Evolutionary conservation across 768 basidiomycete genomes (phyloP).

Genomic region (Boletus tomentosulus): DNA sequence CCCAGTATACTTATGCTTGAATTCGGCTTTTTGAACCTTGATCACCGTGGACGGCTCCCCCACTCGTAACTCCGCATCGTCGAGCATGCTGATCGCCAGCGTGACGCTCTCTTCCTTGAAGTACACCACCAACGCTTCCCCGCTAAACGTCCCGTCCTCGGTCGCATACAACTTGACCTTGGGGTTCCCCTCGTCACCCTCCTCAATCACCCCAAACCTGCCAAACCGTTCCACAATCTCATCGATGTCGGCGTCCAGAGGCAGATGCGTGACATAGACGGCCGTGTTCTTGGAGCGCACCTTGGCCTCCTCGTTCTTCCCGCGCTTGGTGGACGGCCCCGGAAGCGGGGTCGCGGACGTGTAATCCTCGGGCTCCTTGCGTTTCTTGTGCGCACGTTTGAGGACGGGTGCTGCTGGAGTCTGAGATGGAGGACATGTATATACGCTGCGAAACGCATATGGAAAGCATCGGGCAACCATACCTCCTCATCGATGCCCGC

Average conservation of each 20-base stretch:
- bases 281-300: conserved; percentile 86
- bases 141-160: conserved; percentile 84
- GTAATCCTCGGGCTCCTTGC: conserved; percentile 69
- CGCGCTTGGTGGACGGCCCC: conserved; percentile 63
- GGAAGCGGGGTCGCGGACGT: conserved; percentile 50
- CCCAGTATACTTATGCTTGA: conserved; percentile 59
- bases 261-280: conserved; percentile 84
- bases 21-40: conserved; percentile 73
- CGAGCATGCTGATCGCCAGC: conserved; percentile 78
- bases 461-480: conserved; percentile 27
- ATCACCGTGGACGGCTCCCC: conserved; percentile 74
- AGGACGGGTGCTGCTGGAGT: conserved; percentile 84
- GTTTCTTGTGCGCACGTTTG: conserved; percentile 76
- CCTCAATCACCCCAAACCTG: conserved; percentile 89
- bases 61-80: conserved; percentile 86
- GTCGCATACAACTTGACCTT: conserved; percentile 94
- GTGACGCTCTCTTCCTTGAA: conserved; percentile 96
- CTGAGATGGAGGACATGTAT: conserved; percentile 39
- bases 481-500: conserved; percentile 93
- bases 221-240: conserved; percentile 85
- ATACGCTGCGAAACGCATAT: conserved; percentile 20
- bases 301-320: conserved; percentile 53
- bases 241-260: conserved; percentile 65
- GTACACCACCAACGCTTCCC: conserved; percentile 93
- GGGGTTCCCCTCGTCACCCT: conserved; percentile 86